These are phyloP conservation scores for Breviolum minutum DNA, from an alignment of 73 alveolate species.

Conservation along the genomic window DNA sequence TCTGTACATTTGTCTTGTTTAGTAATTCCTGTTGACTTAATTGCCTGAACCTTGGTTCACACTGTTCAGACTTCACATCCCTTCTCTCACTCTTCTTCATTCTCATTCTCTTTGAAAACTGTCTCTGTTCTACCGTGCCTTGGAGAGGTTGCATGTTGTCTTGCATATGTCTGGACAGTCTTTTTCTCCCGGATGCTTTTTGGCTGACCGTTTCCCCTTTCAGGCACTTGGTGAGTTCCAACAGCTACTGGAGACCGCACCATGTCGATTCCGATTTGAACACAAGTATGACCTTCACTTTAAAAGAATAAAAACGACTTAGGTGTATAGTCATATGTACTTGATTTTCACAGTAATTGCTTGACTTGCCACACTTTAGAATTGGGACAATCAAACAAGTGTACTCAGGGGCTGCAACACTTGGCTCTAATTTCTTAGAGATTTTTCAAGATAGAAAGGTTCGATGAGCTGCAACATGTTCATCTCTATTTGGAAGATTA, in stretches of 20 bases:
- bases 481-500: too few relatives aligned
- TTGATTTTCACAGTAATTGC: too few relatives aligned
- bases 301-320: too few relatives aligned
- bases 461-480: not conserved
- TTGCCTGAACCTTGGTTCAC: too few relatives aligned
- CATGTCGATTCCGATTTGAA: not conserved
- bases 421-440: not conserved
- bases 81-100: not conserved
- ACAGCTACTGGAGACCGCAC: constrained; percentile 27
- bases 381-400: too few relatives aligned
- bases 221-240: constrained; percentile 92
- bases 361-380: too few relatives aligned
- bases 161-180: not conserved
- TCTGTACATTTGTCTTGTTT: not conserved
- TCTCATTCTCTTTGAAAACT: not conserved
- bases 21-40: not conserved
- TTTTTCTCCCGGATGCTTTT: too few relatives aligned
- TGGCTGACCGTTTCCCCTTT: not conserved
- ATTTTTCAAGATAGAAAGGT: too few relatives aligned
- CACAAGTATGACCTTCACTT: too few relatives aligned
- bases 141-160: too few relatives aligned
- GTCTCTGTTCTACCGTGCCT: not conserved
- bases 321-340: too few relatives aligned
- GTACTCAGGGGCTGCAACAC: not conserved
- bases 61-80: too few relatives aligned